A percentile compares a stretch with the other conserved stretches of the same genome.
phyloP scores from a whole-genome alignment of 148 eudicot genomes.

The Fagopyrum tataricum region DNA sequence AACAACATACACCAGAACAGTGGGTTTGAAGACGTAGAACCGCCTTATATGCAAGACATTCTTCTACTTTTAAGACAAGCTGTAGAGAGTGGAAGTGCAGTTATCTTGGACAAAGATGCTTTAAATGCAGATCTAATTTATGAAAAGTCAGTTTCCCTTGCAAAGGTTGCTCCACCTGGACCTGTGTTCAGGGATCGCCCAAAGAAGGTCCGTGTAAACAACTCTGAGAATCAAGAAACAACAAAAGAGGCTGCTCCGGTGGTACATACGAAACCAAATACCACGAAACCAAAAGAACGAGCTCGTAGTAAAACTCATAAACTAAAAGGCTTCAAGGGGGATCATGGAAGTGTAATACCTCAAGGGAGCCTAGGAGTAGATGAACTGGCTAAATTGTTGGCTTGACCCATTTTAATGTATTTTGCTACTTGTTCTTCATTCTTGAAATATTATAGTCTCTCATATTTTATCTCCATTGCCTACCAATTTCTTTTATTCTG shows the following conservation, averaged over 20 bases:
- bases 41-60: constrained; percentile 40
- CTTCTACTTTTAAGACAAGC: constrained; percentile 52
- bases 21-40: constrained; percentile 4
- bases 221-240: constrained; percentile 25
- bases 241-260: constrained; percentile 25
- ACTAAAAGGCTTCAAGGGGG: constrained; percentile 28
- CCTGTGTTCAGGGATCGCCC: constrained; percentile 46
- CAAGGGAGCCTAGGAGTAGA: constrained; percentile 71
- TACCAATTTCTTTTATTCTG: background rate
- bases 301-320: constrained; percentile 30
- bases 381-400: constrained; percentile 83
- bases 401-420: constrained; percentile 27
- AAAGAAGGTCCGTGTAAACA: constrained; percentile 22
- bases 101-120: constrained; percentile 38
- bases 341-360: constrained; percentile 44
- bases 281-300: constrained; percentile 24
- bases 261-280: constrained; percentile 21
- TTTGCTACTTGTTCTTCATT: background rate
- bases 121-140: constrained; percentile 64
- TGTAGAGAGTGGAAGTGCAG: constrained; percentile 62
- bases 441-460: background rate
- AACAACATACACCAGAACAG: constrained; percentile 9
- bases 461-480: background rate
- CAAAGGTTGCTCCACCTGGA: constrained; percentile 64
- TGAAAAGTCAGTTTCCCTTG: constrained; percentile 53